Conservation (phyloP, 208 protist genomes). For the Angomonas deanei region DNA sequence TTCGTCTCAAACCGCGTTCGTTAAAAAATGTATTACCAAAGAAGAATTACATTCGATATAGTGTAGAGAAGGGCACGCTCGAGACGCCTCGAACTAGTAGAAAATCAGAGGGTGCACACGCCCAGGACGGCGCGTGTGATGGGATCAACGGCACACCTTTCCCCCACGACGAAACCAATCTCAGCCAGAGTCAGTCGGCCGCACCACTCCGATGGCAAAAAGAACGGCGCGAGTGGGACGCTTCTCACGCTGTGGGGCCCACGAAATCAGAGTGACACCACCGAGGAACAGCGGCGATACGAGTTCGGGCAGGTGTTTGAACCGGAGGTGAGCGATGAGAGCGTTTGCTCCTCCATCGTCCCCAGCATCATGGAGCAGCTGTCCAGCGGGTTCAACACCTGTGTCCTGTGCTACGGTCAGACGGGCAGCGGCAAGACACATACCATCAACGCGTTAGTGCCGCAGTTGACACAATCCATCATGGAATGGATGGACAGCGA, state of each 20-base stretch:
- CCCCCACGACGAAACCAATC: background rate
- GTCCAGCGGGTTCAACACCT: slow-evolving; percentile 39
- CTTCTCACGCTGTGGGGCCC: slow-evolving; percentile 2
- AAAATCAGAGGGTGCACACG: background rate
- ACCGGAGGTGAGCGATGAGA: slow-evolving; percentile 33
- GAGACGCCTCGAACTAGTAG: background rate
- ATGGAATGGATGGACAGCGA: slow-evolving; percentile 34
- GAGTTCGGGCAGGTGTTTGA: slow-evolving; percentile 58
- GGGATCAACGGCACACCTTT: background rate
- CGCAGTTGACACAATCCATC: slow-evolving; percentile 31
- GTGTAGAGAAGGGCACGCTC: background rate
- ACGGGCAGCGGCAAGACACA: slow-evolving; percentile 58
- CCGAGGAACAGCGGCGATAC: slow-evolving; percentile 28
- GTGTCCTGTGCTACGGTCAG: slow-evolving; percentile 64
- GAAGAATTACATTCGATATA: slow-evolving; percentile 4
- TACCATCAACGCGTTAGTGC: slow-evolving; percentile 49
- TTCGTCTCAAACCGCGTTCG: slow-evolving; percentile 21
- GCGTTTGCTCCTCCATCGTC: slow-evolving; percentile 44
- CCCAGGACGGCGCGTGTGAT: slow-evolving; percentile 6
- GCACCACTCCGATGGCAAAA: background rate
- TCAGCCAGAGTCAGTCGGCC: background rate
- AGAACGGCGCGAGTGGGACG: background rate
- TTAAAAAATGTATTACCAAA: background rate
- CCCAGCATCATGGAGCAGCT: slow-evolving; percentile 59
- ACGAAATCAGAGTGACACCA: background rate